A percentile compares a stretch with the other conserved stretches of the same genome.
Conservation (phyloP, 2,329 filamentous ascomycete species). For the Fusarium brevicatenulatum region DNA sequence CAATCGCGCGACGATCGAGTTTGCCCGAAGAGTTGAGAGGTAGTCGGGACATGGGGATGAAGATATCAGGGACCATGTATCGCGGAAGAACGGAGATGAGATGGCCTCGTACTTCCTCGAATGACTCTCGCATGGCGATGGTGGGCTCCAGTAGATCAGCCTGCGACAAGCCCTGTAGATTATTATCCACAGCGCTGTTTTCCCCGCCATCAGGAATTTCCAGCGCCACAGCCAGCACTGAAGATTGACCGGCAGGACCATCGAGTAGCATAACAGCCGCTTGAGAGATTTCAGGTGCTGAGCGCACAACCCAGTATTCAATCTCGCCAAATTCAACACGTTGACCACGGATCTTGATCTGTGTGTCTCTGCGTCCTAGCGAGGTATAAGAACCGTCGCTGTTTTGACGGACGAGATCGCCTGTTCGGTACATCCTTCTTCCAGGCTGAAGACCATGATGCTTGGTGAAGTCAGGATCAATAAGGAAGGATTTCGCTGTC, state of each 20-base stretch:
- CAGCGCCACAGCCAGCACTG: neutral
- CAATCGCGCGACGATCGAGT: neutral
- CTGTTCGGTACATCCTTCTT: slow-evolving; percentile 4
- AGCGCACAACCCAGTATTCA: slow-evolving; percentile 4
- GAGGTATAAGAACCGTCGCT: neutral
- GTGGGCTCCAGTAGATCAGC: neutral
- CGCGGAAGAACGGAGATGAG: neutral
- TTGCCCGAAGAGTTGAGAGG: neutral
- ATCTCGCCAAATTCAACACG: slow-evolving; percentile 1
- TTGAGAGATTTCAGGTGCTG: neutral
- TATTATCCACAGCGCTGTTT: neutral
- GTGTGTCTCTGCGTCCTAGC: neutral
- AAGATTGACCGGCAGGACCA: neutral
- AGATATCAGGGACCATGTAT: slow-evolving; percentile 1
- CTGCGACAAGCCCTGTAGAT: neutral
- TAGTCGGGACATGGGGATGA: neutral
- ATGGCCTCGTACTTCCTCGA: neutral
- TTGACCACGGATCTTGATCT: slow-evolving; percentile 4
- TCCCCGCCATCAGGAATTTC: neutral
- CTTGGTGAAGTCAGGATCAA: neutral
- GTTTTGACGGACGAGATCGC: slow-evolving; percentile 1
- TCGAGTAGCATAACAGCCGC: neutral
- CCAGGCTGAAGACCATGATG: neutral
- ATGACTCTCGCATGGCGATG: neutral
- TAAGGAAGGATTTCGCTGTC: neutral